Evolutionary conservation across 257 asterid species (phyloP).

Genomic region (Lavandula angustifolia): DNA sequence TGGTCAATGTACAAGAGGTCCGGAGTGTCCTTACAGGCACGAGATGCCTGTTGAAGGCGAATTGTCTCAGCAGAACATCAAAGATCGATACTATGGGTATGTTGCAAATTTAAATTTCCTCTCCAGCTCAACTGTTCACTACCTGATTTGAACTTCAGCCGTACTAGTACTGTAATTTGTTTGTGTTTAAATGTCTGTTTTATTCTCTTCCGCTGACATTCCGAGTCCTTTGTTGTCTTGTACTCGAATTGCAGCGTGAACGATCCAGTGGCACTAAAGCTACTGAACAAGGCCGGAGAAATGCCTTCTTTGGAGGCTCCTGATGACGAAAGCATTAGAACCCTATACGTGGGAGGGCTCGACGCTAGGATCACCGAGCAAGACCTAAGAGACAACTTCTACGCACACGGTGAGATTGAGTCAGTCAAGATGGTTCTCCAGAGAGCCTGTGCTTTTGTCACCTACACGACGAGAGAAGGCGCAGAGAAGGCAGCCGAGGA

Average conservation of each 20-base stretch:
- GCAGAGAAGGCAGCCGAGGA: slow-evolving; percentile 99
- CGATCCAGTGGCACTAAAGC: slow-evolving; percentile 94
- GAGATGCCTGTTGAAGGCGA: slow-evolving; percentile 99
- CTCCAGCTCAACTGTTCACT: background rate
- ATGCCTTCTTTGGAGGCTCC: slow-evolving; percentile 99
- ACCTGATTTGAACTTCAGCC: background rate
- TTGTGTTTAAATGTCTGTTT: background rate
- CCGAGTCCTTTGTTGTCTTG: background rate
- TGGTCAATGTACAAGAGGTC: slow-evolving; percentile 98
- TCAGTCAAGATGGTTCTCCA: slow-evolving; percentile 85
- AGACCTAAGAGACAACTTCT: slow-evolving; percentile 86
- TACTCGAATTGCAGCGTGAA: slow-evolving; percentile 59
- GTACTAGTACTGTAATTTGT: background rate
- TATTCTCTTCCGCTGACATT: background rate
- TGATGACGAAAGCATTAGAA: slow-evolving; percentile 87
- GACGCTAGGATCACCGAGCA: slow-evolving; percentile 86
- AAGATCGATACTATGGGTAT: slow-evolving; percentile 98
- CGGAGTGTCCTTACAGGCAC: slow-evolving; percentile 97
- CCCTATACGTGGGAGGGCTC: slow-evolving; percentile 92
- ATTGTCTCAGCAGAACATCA: slow-evolving; percentile 89
- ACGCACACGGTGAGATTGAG: slow-evolving; percentile 94
- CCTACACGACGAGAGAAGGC: slow-evolving; percentile 93
- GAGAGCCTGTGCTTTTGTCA: slow-evolving; percentile 92
- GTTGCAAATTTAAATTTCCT: slow-evolving; percentile 14
- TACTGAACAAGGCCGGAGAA: slow-evolving; percentile 92